Base-by-base conservation (phyloP, 305 asterid species). In the Nicotiana rustica region DNA sequence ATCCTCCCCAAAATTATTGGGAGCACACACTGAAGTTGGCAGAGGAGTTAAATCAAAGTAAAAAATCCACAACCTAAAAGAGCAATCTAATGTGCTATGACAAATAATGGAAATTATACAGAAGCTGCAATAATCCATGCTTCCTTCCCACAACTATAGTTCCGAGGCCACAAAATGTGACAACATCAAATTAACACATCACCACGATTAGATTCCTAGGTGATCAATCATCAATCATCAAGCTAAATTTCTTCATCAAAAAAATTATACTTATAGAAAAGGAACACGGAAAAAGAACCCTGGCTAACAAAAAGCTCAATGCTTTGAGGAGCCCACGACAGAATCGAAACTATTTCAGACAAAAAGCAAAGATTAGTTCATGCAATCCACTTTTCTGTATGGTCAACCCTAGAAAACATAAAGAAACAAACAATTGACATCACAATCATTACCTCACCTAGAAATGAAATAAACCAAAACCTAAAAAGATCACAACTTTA, bases 401-500 rank as follows among this genome's bases (percentile, higher is more conserved):
- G 44, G 87, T 82, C 85, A 81, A 81, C 85, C 36, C 71, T 10
- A 52, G 77, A 52, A 65, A 47, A 59, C 67, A 55, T 56, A 82
- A 79, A 84, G 67, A 70, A 25, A 49, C 56, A 17, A 86, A 49
- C 81, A 77, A 52, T 81, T 57, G 56, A 83, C 86, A 79, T 36
- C 29, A 41, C 70, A 66, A 14, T 68, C 80, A 83, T 47, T 68
- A 15, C 71, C 82, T 44, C 86, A 85, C 81, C 83, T 78, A 52
- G 77, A 82, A 68, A 33, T 77, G 64, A 82, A 76, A 76, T 59
- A 65, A 47, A 12, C 82, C 81, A 83, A 79, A 85, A 78, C 56
- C 62, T 78, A 81, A 21, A 87, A 90, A 86, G 86, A 86, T 89
- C 87, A 81, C 38, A 87, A 56, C 89, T 87, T 89, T 85, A 81